Conservation (phyloP, 2,329 filamentous ascomycete genomes). For the Graphilbum fragrans region DNA sequence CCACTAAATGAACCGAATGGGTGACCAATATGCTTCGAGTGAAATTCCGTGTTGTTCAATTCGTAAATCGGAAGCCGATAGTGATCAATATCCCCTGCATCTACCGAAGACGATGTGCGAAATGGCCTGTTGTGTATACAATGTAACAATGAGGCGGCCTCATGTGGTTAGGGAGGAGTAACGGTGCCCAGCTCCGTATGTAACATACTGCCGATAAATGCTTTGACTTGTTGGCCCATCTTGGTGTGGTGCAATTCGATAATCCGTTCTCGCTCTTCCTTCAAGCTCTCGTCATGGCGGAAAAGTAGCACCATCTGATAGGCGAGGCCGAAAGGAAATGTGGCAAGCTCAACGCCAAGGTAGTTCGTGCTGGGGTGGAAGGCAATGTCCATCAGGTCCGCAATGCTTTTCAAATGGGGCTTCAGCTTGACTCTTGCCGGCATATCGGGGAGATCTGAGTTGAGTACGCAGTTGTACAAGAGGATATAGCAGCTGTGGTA, state of each 20-base stretch:
- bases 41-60: no score
- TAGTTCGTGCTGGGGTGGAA: conserved; percentile 11
- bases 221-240: conserved; percentile 8
- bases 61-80: no score
- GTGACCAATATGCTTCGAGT: no score
- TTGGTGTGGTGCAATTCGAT: conserved; percentile 7
- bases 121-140: no score
- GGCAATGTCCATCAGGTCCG: conserved; percentile 8
- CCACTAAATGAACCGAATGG: no score
- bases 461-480: conserved; percentile 10
- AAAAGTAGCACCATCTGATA: conserved; percentile 4
- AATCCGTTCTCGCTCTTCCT: conserved; percentile 1
- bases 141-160: no score
- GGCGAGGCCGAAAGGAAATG: conserved; percentile 10
- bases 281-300: not conserved
- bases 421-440: conserved; percentile 4
- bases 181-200: no score
- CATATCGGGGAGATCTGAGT: conserved; percentile 4
- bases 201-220: conserved; percentile 10
- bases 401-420: conserved; percentile 8
- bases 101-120: no score
- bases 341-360: conserved; percentile 10
- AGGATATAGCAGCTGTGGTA: conserved; percentile 10
- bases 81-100: no score
- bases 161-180: no score